Evolutionary conservation across 2,329 filamentous ascomycete species (phyloP).

Genomic region (Pseudodiploospora longispora): DNA sequence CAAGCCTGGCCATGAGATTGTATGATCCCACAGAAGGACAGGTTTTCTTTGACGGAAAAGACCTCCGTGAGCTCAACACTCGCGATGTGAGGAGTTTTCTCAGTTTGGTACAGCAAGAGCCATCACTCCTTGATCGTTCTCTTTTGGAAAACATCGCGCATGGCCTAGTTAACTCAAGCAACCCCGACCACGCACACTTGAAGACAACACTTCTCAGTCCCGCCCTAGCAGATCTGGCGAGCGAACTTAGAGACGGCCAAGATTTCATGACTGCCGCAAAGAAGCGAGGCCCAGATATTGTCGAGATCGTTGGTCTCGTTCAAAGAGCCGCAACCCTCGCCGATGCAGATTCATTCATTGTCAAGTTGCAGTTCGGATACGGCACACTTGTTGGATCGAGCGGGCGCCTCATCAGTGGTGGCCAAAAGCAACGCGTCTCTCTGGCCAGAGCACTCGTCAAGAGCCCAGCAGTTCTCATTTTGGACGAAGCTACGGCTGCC

Average conservation of each 20-base stretch:
- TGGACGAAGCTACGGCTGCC: slow-evolving; percentile 60
- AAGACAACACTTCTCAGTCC: slow-evolving; percentile 32
- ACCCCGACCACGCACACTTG: slow-evolving; percentile 38
- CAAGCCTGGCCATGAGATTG: slow-evolving; percentile 59
- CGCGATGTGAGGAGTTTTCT: slow-evolving; percentile 49
- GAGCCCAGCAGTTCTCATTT: slow-evolving; percentile 53
- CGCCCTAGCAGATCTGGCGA: slow-evolving; percentile 36
- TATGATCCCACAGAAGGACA: slow-evolving; percentile 41
- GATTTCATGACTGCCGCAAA: slow-evolving; percentile 5
- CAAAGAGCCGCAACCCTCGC: slow-evolving; percentile 3
- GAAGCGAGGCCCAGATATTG: neutral
- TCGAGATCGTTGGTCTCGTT: neutral
- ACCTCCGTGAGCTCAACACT: slow-evolving; percentile 46
- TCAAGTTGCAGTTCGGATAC: slow-evolving; percentile 25
- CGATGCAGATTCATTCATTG: slow-evolving; percentile 3
- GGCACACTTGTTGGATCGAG: slow-evolving; percentile 12
- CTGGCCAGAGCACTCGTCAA: slow-evolving; percentile 55
- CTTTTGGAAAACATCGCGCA: slow-evolving; percentile 43
- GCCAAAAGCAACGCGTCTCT: slow-evolving; percentile 53
- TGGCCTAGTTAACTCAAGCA: slow-evolving; percentile 27
- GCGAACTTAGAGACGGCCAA: slow-evolving; percentile 14
- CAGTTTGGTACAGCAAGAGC: slow-evolving; percentile 54
- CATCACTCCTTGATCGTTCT: slow-evolving; percentile 52
- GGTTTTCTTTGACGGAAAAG: slow-evolving; percentile 29
- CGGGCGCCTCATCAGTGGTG: slow-evolving; percentile 42